Evolutionary conservation across 2,329 filamentous ascomycete genomes (phyloP), one percentile per base, ranked within the genome.

Genomic region (Ascochyta pisi): DNA sequence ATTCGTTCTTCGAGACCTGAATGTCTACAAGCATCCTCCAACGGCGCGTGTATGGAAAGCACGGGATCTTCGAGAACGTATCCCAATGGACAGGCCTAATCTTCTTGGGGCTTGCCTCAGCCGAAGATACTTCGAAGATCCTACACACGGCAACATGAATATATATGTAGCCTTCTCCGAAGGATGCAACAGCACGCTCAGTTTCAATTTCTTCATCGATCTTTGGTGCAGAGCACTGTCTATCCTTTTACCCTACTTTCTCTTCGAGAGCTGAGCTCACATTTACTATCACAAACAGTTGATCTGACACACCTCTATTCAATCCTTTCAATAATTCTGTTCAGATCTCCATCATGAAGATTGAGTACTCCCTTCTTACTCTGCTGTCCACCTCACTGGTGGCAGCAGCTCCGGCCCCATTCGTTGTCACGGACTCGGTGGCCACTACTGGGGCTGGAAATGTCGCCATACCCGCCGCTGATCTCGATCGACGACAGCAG

Each of bases 241-340:
- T 57, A 44, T 57, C 43, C 67, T 57, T 59, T 61, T 45, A 50
- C 40, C 58, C 66, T 68, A 55, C 40, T 59, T 69, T 68, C 58
- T 64, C 68, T 43, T 19, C 52, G 40, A 66, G 73, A 74, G 71
- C 73, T 74, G 73, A 70, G 73, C 73, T 75, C 70, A 67, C 47
- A 61, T 51, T 65, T 47, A 51, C 53, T 51, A 51, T 56, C 43
- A 23, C 16, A 33, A 16, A 51, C 60, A 61, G 56, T 63, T 52
- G 46, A 65, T 57, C 70, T 62, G 56, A 61, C 55, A 64, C 49
- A 58, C 29, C 57, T 66, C 64, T 69, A 42, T 56, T 39, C 47
- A 39, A 33, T 56, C 53, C 40, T 56, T 41, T 39, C 10, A 6
- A 50, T 56, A 64, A 67, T 64, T 58, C 47, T 42, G n/a, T 12